A percentile compares a stretch with the other conserved stretches of the same genome.
These are phyloP conservation scores for Aspergillus aculeatinus DNA, from an alignment of 2,329 filamentous ascomycete species.

Conservation along the genomic window DNA sequence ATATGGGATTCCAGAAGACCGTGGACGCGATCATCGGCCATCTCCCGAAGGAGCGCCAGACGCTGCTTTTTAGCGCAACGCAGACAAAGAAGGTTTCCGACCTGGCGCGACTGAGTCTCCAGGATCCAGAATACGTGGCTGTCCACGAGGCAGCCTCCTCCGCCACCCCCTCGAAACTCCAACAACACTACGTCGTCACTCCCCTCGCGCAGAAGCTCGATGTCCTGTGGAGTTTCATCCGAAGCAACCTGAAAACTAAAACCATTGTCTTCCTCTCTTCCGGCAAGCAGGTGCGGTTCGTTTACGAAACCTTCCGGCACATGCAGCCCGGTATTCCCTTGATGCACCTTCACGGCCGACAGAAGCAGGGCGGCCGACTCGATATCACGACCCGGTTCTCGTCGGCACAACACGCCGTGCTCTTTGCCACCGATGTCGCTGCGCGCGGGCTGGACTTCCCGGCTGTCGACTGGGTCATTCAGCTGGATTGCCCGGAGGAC, in stretches of 20 bases:
- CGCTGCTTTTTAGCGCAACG: conserved; percentile 91
- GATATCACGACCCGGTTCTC: conserved; percentile 86
- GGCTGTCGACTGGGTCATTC: conserved; percentile 97
- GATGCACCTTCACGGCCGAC: conserved; percentile 87
- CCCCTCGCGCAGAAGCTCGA: conserved; percentile 86
- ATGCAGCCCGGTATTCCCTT: conserved; percentile 92
- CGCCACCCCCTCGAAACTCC: conserved; percentile 78
- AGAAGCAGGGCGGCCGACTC: conserved; percentile 84
- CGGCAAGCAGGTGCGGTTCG: conserved; percentile 93
- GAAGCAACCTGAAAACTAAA: conserved; percentile 86
- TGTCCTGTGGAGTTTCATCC: conserved; percentile 88
- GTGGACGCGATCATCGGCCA: conserved; percentile 94
- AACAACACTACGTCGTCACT: conserved; percentile 88
- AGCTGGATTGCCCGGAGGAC: conserved; percentile 95
- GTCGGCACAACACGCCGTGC: conserved; percentile 74
- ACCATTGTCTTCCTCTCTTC: conserved; percentile 94
- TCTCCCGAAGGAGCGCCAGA: conserved; percentile 80
- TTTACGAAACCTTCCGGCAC: conserved; percentile 89
- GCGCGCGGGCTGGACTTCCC: conserved; percentile 94
- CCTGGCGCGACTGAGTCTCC: conserved; percentile 79
- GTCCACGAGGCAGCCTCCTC: conserved; percentile 79
- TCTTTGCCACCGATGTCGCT: conserved; percentile 94
- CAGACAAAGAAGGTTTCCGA: conserved; percentile 95
- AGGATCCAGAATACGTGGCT: conserved; percentile 90
- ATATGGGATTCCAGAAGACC: conserved; percentile 91